phyloP scores from a whole-genome alignment of 23 red algal species.

The Chondrus crispus region DNA sequence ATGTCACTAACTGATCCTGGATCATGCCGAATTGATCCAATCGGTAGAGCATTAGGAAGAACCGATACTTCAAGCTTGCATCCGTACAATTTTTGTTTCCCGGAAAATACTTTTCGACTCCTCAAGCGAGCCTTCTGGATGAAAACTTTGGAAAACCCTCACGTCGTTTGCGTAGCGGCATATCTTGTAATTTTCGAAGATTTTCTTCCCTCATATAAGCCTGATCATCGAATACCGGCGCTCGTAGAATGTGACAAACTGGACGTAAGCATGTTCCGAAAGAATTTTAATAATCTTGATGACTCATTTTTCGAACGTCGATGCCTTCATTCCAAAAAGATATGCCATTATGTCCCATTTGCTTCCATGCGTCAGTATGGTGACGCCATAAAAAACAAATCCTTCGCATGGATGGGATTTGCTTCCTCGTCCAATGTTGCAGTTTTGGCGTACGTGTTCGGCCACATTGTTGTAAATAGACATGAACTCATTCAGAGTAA shows the following conservation, averaged over 20 bases:
- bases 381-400: background rate
- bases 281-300: background rate
- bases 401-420: background rate
- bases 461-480: background rate
- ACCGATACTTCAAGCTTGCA: background rate
- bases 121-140: background rate
- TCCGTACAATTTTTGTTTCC: background rate
- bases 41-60: background rate
- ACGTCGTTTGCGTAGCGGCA: background rate
- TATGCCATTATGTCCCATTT: background rate
- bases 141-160: background rate
- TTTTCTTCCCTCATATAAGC: background rate
- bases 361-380: background rate
- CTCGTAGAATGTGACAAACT: background rate
- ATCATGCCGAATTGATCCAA: background rate
- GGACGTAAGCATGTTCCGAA: background rate
- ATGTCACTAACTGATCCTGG: background rate
- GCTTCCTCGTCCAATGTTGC: background rate
- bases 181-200: background rate
- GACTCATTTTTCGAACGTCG: background rate
- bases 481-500: background rate
- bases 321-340: background rate
- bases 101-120: background rate
- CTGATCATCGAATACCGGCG: background rate
- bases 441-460: background rate